Evolutionary conservation across 768 basidiomycete species (phyloP).

Genomic region (Leccinum disarticulatum): DNA sequence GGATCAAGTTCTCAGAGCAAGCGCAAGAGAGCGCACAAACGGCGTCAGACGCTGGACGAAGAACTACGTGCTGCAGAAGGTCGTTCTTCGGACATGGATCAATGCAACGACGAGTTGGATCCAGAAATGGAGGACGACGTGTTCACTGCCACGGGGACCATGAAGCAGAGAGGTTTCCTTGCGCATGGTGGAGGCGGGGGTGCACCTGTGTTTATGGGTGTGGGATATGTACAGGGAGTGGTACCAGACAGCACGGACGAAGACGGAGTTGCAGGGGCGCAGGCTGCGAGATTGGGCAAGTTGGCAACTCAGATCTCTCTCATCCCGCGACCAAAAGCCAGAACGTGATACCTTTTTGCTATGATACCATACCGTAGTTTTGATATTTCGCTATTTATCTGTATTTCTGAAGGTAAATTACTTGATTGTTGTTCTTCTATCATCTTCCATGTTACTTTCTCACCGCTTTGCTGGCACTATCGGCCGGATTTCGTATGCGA

Average conservation of each 20-base stretch:
- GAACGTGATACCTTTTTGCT: slow-evolving; percentile 15
- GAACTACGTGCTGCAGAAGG: slow-evolving; percentile 54
- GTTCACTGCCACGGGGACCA: slow-evolving; percentile 54
- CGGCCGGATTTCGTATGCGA: not conserved
- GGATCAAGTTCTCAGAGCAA: slow-evolving; percentile 18
- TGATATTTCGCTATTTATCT: slow-evolving; percentile 17
- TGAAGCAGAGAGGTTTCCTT: slow-evolving; percentile 58
- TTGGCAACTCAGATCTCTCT: slow-evolving; percentile 17
- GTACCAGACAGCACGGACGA: slow-evolving; percentile 30
- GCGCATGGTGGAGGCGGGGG: slow-evolving; percentile 78
- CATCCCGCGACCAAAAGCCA: slow-evolving; percentile 27
- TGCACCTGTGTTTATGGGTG: slow-evolving; percentile 66
- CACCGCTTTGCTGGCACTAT: not conserved
- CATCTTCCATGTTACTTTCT: not conserved
- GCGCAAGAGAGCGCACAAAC: slow-evolving; percentile 24
- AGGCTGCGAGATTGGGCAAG: slow-evolving; percentile 8
- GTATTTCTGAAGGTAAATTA: slow-evolving; percentile 20
- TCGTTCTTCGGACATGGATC: slow-evolving; percentile 31
- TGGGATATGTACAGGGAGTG: slow-evolving; percentile 62
- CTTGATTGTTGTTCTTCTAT: slow-evolving; percentile 2
- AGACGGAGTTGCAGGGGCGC: not conserved
- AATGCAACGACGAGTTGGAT: slow-evolving; percentile 38
- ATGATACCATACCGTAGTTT: not conserved
- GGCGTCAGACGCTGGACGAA: slow-evolving; percentile 64
- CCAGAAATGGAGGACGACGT: slow-evolving; percentile 45